phyloP scores from a whole-genome alignment of 2,329 filamentous ascomycete genomes.

The Dothiorella sarmentorum region DNA sequence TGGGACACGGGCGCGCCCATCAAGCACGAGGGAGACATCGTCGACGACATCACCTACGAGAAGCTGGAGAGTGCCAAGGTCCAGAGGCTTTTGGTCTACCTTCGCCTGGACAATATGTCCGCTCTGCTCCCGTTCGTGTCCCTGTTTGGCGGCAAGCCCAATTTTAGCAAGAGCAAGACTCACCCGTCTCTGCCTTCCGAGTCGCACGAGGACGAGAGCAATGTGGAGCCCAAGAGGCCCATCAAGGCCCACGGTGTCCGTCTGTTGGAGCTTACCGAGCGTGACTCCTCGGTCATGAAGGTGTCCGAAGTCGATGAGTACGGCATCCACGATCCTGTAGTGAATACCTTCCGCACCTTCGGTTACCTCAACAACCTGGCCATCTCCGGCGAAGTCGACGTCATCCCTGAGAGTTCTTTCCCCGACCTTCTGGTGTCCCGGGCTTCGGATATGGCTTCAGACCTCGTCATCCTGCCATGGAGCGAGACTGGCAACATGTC shows the following conservation, averaged over 20 bases:
- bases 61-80: constrained; percentile 54
- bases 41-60: constrained; percentile 42
- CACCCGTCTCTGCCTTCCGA: constrained; percentile 33
- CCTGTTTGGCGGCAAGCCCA: constrained; percentile 60
- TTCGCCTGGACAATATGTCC: constrained; percentile 80
- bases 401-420: constrained; percentile 74
- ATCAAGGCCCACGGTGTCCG: constrained; percentile 81
- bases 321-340: constrained; percentile 66
- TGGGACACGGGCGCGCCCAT: constrained; percentile 66
- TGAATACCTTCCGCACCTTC: constrained; percentile 88
- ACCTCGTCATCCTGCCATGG: constrained; percentile 83
- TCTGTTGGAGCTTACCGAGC: constrained; percentile 81
- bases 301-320: constrained; percentile 77
- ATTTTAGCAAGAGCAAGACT: constrained; percentile 37
- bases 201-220: not conserved
- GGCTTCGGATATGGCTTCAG: constrained; percentile 52
- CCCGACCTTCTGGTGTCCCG: constrained; percentile 71
- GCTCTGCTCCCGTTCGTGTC: constrained; percentile 79
- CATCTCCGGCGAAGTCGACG: constrained; percentile 74
- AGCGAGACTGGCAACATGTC: constrained; percentile 74
- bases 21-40: constrained; percentile 26
- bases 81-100: constrained; percentile 70
- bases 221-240: constrained; percentile 40
- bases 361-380: constrained; percentile 79
- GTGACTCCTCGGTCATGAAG: constrained; percentile 93